phyloP scores from a whole-genome alignment of 768 basidiomycete genomes.

The Auricularia sp. region DNA sequence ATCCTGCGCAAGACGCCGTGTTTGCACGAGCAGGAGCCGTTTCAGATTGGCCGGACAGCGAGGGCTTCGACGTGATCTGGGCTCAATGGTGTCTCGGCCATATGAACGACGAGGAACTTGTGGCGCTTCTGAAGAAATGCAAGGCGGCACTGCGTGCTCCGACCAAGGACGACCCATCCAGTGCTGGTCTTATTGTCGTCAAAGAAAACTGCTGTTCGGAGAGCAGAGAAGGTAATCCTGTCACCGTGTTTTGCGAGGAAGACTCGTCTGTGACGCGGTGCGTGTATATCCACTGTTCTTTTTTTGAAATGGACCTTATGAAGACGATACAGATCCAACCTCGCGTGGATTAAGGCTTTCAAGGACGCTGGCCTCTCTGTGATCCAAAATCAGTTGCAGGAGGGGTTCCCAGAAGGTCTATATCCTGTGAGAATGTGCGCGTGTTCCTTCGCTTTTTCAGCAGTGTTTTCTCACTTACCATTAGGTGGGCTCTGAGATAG shows the following conservation, averaged over 20 bases:
- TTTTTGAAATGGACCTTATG: neutral
- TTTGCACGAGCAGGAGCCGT: conserved; percentile 41
- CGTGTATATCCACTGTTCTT: conserved; percentile 9
- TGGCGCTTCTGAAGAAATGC: conserved; percentile 61
- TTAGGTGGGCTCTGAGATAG: neutral
- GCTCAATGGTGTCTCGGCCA: conserved; percentile 97
- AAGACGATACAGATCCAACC: conserved; percentile 53
- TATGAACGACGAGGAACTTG: conserved; percentile 64
- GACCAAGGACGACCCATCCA: conserved; percentile 10
- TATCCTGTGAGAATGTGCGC: conserved; percentile 79
- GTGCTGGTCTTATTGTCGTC: conserved; percentile 58
- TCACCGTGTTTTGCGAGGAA: conserved; percentile 62
- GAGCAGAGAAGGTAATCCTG: conserved; percentile 32
- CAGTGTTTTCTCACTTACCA: neutral
- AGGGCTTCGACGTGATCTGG: conserved; percentile 85
- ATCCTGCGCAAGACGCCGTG: conserved; percentile 26
- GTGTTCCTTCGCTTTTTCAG: neutral
- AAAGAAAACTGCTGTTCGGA: conserved; percentile 80
- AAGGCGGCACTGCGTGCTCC: conserved; percentile 45
- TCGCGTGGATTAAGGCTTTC: conserved; percentile 72
- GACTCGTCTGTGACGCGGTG: conserved; percentile 90
- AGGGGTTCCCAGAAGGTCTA: conserved; percentile 71
- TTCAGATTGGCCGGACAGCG: conserved; percentile 31
- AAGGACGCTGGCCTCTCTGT: conserved; percentile 59
- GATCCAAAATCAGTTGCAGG: conserved; percentile 65